Evolutionary conservation across 2,329 filamentous ascomycete genomes (phyloP).

Genomic region (Colletotrichum sp.): DNA sequence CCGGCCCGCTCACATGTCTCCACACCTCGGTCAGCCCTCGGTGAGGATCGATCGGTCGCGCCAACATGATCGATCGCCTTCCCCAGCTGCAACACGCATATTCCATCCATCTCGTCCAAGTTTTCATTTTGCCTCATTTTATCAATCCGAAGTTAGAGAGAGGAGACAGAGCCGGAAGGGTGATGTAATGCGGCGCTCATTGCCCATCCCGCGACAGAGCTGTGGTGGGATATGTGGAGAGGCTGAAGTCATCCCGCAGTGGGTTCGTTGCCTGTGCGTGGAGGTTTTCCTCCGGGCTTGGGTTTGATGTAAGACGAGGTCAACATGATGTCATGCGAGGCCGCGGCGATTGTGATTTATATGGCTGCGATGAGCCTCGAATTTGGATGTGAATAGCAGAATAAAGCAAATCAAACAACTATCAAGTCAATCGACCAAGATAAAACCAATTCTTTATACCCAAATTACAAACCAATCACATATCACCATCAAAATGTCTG

Average conservation of each 20-base stretch:
- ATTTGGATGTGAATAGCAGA: fast-evolving
- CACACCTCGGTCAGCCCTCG: background rate
- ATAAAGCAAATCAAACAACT: background rate
- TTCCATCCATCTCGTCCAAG: background rate
- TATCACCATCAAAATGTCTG: background rate
- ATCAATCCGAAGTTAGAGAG: background rate
- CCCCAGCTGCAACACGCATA: background rate
- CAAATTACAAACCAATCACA: background rate
- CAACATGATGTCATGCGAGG: slow-evolving; percentile 13
- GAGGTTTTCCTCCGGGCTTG: background rate
- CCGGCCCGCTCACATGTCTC: background rate
- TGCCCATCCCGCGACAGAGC: background rate
- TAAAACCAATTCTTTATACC: background rate
- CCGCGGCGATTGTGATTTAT: background rate
- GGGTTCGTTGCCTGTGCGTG: background rate
- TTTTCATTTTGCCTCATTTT: background rate
- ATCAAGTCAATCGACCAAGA: background rate
- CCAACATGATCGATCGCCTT: background rate
- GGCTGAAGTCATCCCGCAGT: slow-evolving; percentile 19
- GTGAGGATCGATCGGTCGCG: background rate
- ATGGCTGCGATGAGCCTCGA: background rate
- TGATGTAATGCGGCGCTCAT: slow-evolving; percentile 19
- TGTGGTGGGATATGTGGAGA: slow-evolving; percentile 10
- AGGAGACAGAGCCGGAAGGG: background rate
- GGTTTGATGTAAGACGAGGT: slow-evolving; percentile 13